Evolutionary conservation across 75 land plant species (phyloP).

Genomic region (Ceratopteris richardii): DNA sequence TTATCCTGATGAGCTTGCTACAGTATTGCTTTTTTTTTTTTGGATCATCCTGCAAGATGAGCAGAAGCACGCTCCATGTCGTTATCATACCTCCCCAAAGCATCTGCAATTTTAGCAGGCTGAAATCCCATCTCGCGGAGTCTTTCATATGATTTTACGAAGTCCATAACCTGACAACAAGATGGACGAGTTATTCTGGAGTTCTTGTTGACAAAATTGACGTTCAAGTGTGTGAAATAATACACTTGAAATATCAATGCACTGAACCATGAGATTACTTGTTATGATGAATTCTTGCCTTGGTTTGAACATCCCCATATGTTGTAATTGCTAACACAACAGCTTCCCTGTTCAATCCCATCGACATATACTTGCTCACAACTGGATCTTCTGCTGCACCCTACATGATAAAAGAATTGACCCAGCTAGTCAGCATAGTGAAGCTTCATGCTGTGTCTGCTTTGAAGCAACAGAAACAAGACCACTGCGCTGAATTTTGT

Average conservation of each 20-base stretch:
- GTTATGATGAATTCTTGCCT: slow-evolving; percentile 33
- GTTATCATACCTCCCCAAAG: slow-evolving; percentile 70
- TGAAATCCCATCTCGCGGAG: slow-evolving; percentile 90
- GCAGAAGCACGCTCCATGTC: slow-evolving; percentile 80
- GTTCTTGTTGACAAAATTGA: too few relatives aligned
- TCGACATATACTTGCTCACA: slow-evolving; percentile 58
- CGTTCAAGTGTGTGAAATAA: too few relatives aligned
- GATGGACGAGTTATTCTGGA: too few relatives aligned
- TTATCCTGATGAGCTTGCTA: too few relatives aligned
- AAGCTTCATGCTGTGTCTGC: too few relatives aligned
- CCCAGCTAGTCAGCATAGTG: too few relatives aligned
- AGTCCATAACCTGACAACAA: slow-evolving; percentile 60
- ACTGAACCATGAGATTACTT: too few relatives aligned
- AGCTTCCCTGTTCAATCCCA: slow-evolving; percentile 70
- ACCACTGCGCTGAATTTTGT: too few relatives aligned
- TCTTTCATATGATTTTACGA: slow-evolving; percentile 49
- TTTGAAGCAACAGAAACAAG: too few relatives aligned
- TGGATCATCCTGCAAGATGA: slow-evolving; percentile 33
- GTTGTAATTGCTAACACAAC: slow-evolving; percentile 54
- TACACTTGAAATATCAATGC: too few relatives aligned
- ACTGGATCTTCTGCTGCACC: slow-evolving; percentile 45
- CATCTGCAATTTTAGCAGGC: slow-evolving; percentile 63
- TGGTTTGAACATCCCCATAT: slow-evolving; percentile 80
- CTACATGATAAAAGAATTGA: slow-evolving; percentile 5
- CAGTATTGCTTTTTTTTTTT: too few relatives aligned